Base-by-base conservation (phyloP, 2,329 filamentous ascomycete genomes). In the Paramyrothecium roridum region DNA sequence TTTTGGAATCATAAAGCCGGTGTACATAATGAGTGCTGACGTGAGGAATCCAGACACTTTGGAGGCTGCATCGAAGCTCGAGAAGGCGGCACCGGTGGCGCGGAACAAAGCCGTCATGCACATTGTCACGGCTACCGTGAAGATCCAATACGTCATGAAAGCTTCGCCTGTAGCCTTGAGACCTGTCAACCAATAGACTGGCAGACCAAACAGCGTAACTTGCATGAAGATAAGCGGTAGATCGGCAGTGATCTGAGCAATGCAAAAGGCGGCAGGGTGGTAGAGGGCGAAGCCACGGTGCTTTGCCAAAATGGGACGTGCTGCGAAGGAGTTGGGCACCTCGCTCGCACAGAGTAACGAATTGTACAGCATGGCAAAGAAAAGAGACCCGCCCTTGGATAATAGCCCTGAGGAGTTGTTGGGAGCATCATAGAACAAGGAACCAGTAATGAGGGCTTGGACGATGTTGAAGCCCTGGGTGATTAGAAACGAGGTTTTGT, bases 141-240 rank as follows among this genome's bases (percentile, higher is more conserved):
- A 53, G 20, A 82, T 56, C 81, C 81, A 87, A 61, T 79, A 86
- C 1, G 83, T 86, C 62, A 89, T 87, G 71, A 87, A 88, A n/a
- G n/a, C n/a, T n/a, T n/a, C n/a, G n/a, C n/a, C n/a, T n/a, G 0
- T 76, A 70, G 0, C 64, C 73, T 70, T 46, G 67, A 66, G 4
- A 76, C 79, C 22, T 88, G 0, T 81, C 81, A 16, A 80, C 80
- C 84, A 88, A n/a, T 86, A 59, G 86, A 89, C 69, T 88, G 88
- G 0, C 85, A 57, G 0, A 85, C 74, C 0, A 89, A 74, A 59
- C 89, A 89, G 1, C 63, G 79, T 76, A 17, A 87, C 74, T 61
- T 89, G 86, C 57, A 86, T 77, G 0, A 85, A 54, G 1, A 85
- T 62, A 3, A 87, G 73, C 0, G 83, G 80, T 13, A 87, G 73